Evolutionary conservation across 345 rosid genomes (phyloP), one percentile per base, ranked within the genome.

Genomic region (Citrus reticulata): DNA sequence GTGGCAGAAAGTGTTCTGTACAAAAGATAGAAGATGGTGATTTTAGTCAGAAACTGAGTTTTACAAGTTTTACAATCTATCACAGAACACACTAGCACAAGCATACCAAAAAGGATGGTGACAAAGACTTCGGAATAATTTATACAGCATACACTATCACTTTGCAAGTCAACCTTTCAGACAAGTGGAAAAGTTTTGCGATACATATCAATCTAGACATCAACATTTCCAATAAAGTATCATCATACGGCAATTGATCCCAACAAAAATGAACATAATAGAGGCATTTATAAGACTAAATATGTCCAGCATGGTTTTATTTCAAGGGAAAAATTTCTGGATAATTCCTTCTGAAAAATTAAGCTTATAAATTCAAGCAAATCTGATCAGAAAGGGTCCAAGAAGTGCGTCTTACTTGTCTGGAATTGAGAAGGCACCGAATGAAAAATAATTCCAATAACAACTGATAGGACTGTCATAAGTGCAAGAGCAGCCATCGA

Each of bases 341-440:
- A 20, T 0, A 25, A 60, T 22, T 14, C 16, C 10, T 51, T 34
- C 49, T 24, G 24, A 60, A 57, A 61, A 8, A 55, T 55, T 9
- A 30, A 27, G 72, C 60, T 54, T 7, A 70, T 66, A 34, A 37
- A 46, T 17, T 63, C 9, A 57, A 84, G 75, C 32, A 68, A 37
- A 49, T 58, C 7, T 40, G 46, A 54, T 61, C 71, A 72, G 19
- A 68, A 64, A 32, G 34, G 13, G 68, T 55, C 24, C 42, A 76
- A 34, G 27, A 74, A 27, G 64, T 66, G 24, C 59, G 76, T 77
- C 94, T 90, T 91, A 96, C 99, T 93, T 9, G 98, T 96, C 68
- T 94, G 98, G 79, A 96, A 94, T 84, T 96, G 97, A 86, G 99
- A 93, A 79, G 99, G 99, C 62, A 96, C 97, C 0, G 99, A 94